Base-by-base conservation (phyloP, 2,329 filamentous ascomycete species). In the Rhinocladiella mackenziei region DNA sequence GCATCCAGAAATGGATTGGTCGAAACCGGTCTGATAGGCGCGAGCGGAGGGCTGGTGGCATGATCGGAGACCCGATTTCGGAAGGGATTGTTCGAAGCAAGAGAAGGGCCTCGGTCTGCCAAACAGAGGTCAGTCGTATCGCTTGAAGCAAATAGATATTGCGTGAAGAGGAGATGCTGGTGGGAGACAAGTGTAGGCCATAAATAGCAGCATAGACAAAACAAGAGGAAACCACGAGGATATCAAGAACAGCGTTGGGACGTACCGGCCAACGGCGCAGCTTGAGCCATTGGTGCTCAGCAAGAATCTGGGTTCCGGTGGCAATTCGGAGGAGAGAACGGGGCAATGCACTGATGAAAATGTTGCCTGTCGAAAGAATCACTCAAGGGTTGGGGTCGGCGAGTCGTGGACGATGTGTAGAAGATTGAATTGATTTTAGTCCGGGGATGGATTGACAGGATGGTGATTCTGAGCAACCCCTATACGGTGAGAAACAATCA, bases 1-100 rank as follows among this genome's bases (percentile, higher is more conserved):
- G 69, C 68, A 58, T 76, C 76, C 40, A 83, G 65, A 58, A 83
- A 83, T 18, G 80, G 80, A 56, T 83, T 83, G 33, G 74, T 77
- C 39, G 78, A 80, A 43, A 69, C 65, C 33, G 73, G 75, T 52
- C 74, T 71, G 50, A 70, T 62, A 43, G 67, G 62, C 30, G 56
- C 61, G 41, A 51, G 46, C 20, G 51, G 53, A 4, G 57, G 38
- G 15, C 32, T 52, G 36, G 51, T 58, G 40, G 62, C 60, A 33
- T 32, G 43, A 8, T 57, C 55, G 30, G 67, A 51, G 13, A 69
- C 62, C 43, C 68, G 68, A 51, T 72, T 73, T 55, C 71, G 64
- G 48, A 74, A 74, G 9, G 71, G 71, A 45, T 74, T 74, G 50
- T 74, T 74, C 28, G 71, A 74, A 22, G 57, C 54, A 8, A 63